Base-by-base conservation (phyloP, 2,329 filamentous ascomycete genomes). In the Pseudocercospora cruenta region DNA sequence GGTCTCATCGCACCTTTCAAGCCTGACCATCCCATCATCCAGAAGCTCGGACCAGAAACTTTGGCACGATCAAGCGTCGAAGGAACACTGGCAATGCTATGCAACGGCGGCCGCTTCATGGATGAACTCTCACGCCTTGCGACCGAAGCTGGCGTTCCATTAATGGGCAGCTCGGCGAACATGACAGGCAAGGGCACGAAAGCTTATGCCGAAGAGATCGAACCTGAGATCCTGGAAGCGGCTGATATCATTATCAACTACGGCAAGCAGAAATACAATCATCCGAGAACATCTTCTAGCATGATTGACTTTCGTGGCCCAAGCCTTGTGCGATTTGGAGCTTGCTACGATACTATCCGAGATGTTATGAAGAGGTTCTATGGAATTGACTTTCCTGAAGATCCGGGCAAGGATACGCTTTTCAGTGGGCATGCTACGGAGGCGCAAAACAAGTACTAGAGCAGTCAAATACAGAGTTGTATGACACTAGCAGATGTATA, bases 181-280 rank as follows among this genome's bases (percentile, higher is more conserved):
- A 36, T 62, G 60, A 62, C 49, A 21, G 60, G 60, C 33, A 62
- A 62, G 49, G 60, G 60, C 33, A 62, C 60, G 19, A 62, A 62
- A 22, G 49, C 60, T 47, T 62, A 26, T 24, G 60, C 33, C 8
- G 60, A 62, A 57, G 60, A 62, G 6, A 62, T 62, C 21, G 60
- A 62, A 22, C 60, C 60, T 19, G 33, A 62, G 21, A 62, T 62
- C 19, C 49, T 62, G 4, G 60, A 53, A 16, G 60, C 31, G 6
- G 60, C 60, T 14, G 60, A 62, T 26, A 62, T 62, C 21, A 43
- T 62, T 19, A 57, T 62, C 60, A 43, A 62, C 36, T 62, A 62
- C 22, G 60, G 60, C 21, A 62, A 62, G 51, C 19, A n/a, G 60
- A 62, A 62, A 39, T 47, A 55, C 21, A 36, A 26, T 22, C 22